Base-by-base conservation (phyloP, 495 filamentous ascomycete species). In the Venustampulla echinocandica region DNA sequence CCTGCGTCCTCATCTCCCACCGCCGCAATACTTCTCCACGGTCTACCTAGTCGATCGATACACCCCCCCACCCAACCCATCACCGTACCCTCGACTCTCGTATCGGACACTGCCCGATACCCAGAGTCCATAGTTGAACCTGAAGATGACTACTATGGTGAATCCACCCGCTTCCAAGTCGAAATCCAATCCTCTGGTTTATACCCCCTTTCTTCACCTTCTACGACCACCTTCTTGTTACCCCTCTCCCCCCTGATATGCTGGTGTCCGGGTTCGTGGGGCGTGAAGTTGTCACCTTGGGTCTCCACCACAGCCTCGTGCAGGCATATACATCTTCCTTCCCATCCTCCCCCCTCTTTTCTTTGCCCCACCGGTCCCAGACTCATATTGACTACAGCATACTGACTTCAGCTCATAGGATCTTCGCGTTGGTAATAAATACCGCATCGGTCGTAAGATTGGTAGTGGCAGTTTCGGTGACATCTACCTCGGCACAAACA, bases 401-500 rank as follows among this genome's bases (percentile, higher is more conserved):
- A 56, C 67, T 72, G 49, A 71, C 59, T 33, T 28, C 44, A 40
- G 45, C 17, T 17, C 37, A n/a, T 46, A 98, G 92, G 92, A 99
- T 82, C 80, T 99, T 56, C 87, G 92, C 66, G 92, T 99, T 71
- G 92, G 92, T 65, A 99, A 99, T 68, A 97, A 99, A 70, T 99
- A 99, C 79, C 87, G 93, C 49, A 99, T 99, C 67, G 93, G 93
- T 58, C 88, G 93, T 46, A 99, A 99, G 76, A 99, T 99, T 63
- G 93, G 93, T 55, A 95, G 89, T 50, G 93, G 93, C 56, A 90
- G 84, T 64, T 99, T 99, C 68, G 93, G 93, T 69, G 93, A 99
- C 54, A 99, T 99, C 57, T 99, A 99, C 68, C 86, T 99, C 18
- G 92, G 92, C 53, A 99, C 93, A 64, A 99, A 99, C 76, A 99